phyloP scores from a whole-genome alignment of 768 basidiomycete genomes.

The Podaxis sp. region DNA sequence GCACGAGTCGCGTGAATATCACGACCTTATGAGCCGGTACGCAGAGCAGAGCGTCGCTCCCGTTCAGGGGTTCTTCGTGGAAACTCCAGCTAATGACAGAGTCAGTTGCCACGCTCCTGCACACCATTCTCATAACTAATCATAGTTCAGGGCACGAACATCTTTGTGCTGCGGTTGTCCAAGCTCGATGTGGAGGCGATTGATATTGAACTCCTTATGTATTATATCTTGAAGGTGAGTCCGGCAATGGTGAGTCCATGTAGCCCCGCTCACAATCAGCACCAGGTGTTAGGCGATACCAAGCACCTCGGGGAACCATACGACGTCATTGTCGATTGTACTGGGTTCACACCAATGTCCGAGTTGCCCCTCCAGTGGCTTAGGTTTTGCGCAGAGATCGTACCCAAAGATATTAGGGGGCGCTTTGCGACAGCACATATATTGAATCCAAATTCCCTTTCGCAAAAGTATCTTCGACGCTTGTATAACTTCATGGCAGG shows the following conservation, averaged over 20 bases:
- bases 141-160: conserved; percentile 40
- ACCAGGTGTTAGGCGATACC: conserved; percentile 51
- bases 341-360: conserved; percentile 68
- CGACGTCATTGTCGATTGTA: conserved; percentile 81
- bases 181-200: conserved; percentile 77
- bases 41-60: conserved; percentile 56
- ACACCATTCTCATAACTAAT: background rate
- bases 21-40: conserved; percentile 65
- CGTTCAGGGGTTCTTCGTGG: conserved; percentile 66
- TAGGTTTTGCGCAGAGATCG: conserved; percentile 72
- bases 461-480: conserved; percentile 72
- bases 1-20: conserved; percentile 59
- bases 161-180: conserved; percentile 62
- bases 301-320: conserved; percentile 49
- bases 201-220: conserved; percentile 76
- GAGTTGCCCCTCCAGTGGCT: conserved; percentile 83
- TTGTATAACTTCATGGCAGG: conserved; percentile 70
- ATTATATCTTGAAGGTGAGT: conserved; percentile 69
- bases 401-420: conserved; percentile 65
- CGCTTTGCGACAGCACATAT: conserved; percentile 65
- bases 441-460: conserved; percentile 69
- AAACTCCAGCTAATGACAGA: conserved; percentile 37
- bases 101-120: conserved; percentile 30
- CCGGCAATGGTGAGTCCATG: background rate
- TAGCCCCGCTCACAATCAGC: background rate